Base-by-base conservation (phyloP, 306 rosid genomes). In the Carpinus viminea region DNA sequence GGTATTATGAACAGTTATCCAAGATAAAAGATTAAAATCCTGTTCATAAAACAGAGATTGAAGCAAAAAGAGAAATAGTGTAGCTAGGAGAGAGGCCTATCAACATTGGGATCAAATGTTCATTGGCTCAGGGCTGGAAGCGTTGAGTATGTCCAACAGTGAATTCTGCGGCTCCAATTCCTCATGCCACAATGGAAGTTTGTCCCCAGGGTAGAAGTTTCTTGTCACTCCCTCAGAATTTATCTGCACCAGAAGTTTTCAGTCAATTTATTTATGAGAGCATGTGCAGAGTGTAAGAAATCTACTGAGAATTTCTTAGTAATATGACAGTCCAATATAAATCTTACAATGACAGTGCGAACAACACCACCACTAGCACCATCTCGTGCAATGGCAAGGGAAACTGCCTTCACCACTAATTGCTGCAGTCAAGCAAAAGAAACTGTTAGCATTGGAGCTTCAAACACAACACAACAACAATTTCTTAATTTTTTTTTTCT, bases 311-410 rank as follows among this genome's bases (percentile, higher is more conserved):
- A 61, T 15, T 70, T 34, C 31, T 36, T 18, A 13, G 38, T 52
- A 4, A 3, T 17, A 52, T 4, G 12, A 59, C 6, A 10, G 20
- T 12, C 26, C 0, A n/a, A 52, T 55, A 45, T 15, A 74, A 47
- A 50, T 73, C 98, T 88, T 86, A 96, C 99, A 61, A 83, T 87
- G 59, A 93, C 98, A 1, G 99, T 96, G 53, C 99, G 96, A 69
- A 96, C 97, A 54, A 96, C 99, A 20, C 99, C 99, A 7, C 99
- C 99, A 87, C 99, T 96, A 12, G 99, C 99, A 45, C 99, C 99
- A 52, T 96, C 99, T 50, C 98, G 92, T 12, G 98, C 99, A 81
- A 96, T 93, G 66, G 99, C 98, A 9, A 96, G 96, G 16, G 99
- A 96, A 68, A 96, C 99, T 24, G 98, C 99, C 88, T 93, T 96